Base-by-base conservation (phyloP, 257 asterid genomes). In the Ocimum tenuiflorum region DNA sequence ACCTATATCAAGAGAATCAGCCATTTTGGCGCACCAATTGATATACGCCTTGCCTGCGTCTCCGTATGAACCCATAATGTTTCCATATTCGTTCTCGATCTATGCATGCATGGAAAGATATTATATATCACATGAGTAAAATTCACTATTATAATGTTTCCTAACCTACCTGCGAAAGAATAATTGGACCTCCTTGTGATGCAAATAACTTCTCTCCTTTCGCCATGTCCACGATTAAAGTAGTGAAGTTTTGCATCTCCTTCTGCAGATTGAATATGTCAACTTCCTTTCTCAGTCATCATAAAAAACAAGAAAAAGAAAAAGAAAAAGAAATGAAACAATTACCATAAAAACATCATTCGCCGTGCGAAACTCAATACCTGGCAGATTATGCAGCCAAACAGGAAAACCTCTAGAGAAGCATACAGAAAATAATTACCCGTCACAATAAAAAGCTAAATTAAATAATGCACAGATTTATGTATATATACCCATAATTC, bases 161-260 rank as follows among this genome's bases (percentile, higher is more conserved):
- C 0, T 13, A 22, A 36, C 18, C 5, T 36, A 85, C 94, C 85
- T 86, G 94, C 0, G 95, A 91, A 18, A 90, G 77, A 41, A 90
- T 85, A 48, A 90, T 84, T 7, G 97, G 97, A 11, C 97, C 97
- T 51, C 96, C 97, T 83, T 87, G 97, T 24, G 94, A 85, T 7
- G 95, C 96, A 75, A 90, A 88, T 3, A 88, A 79, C 18, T 81
- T 85, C 73, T 85, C 97, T 49, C 81, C 22, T 41, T 90, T 84
- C 5, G 82, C 61, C 94, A 80, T 87, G 19, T 87, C 80, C 14
- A 90, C 95, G 12, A 90, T 87, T 27, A 80, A 45, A 2, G 81
- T 67, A 0, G 92, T 90, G 57, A 90, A 90, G 49, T 83, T 90
- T 73, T 78, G 81, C 96, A 90, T 88, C 75, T 88, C 96, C 0